A percentile compares a stretch with the other conserved stretches of the same genome.
Conservation (phyloP, 805 yeast species). For the Spathaspora sp. region DNA sequence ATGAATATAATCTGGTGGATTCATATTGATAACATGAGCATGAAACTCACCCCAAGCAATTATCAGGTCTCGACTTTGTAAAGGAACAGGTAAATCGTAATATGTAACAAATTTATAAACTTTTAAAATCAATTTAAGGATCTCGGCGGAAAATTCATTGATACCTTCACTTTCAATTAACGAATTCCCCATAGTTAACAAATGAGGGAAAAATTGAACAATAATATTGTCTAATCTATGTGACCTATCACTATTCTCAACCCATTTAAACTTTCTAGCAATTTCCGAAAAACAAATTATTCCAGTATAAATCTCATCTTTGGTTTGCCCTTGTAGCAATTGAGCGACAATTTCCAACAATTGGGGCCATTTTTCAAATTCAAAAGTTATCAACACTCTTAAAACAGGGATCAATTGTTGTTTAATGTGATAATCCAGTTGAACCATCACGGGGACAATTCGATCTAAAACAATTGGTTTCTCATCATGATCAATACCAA, state of each 20-base stretch:
- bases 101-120: constrained; percentile 73
- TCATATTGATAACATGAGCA: constrained; percentile 58
- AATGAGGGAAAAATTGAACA: constrained; percentile 56
- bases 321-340: constrained; percentile 19
- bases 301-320: constrained; percentile 53
- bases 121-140: constrained; percentile 71
- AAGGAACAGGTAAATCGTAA: constrained; percentile 63
- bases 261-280: constrained; percentile 69
- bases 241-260: constrained; percentile 44
- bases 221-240: constrained; percentile 43
- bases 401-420: constrained; percentile 37
- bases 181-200: constrained; percentile 63
- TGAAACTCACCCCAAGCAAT: constrained; percentile 76
- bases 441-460: constrained; percentile 58
- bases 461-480: constrained; percentile 70
- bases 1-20: constrained; percentile 51
- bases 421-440: constrained; percentile 27
- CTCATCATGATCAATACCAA: constrained; percentile 61
- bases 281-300: constrained; percentile 68
- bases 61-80: constrained; percentile 49
- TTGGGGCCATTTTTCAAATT: constrained; percentile 35
- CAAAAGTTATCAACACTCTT: constrained; percentile 29
- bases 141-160: constrained; percentile 53
- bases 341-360: constrained; percentile 28
- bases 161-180: constrained; percentile 25